Evolutionary conservation across 495 filamentous ascomycete genomes (phyloP), one percentile per base, ranked within the genome.

Genomic region (Amphirosellinia nigrospora): DNA sequence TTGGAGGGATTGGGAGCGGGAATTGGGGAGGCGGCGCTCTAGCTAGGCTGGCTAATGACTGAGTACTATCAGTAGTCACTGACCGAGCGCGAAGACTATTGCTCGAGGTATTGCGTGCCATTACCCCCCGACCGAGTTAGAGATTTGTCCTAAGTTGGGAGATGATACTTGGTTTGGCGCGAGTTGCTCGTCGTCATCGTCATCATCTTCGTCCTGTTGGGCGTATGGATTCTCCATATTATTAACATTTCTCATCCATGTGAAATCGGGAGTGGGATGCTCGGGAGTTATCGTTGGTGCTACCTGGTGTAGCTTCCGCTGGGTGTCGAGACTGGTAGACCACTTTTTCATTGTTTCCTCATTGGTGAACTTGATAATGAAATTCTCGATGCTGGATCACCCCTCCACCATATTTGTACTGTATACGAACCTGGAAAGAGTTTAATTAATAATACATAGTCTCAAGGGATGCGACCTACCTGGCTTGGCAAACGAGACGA

Each of bases 391-490:
- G 0, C 93, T 92, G 5, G 93, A 72, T 99, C 96, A 6, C 95
- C 96, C 77, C 96, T 98, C 96, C 96, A 99, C 84, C 93, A 98
- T 58, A 99, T 98, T 78, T 98, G 96, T 50, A 97, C 92, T 0
- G 92, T 94, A 75, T 98, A 97, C 21, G 92, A 93, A 53, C 93
- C 94, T 96, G 70, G 38, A 46, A 21, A 38, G 55, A 73, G 45
- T 78, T 62, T 77, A 67, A 32, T 71, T 39, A 59, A 68, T 28
- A 62, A 1, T 70, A 21, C 41, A 39, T 68, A 66, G 21, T 21
- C 10, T 53, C 34, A 50, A n/a, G 21, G 9, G 16, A 38, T 28
- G 53, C 39, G 23, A 71, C 81, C 74, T 89, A 97, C 94, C 94
- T 75, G 91, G 90, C 78, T 93, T 97, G 64, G 89, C 86, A 39